A percentile compares a stretch with the other conserved stretches of the same genome.
These are phyloP conservation scores for Fusarium praegraminearum DNA, from an alignment of 2,329 filamentous ascomycete species.

Conservation along the genomic window DNA sequence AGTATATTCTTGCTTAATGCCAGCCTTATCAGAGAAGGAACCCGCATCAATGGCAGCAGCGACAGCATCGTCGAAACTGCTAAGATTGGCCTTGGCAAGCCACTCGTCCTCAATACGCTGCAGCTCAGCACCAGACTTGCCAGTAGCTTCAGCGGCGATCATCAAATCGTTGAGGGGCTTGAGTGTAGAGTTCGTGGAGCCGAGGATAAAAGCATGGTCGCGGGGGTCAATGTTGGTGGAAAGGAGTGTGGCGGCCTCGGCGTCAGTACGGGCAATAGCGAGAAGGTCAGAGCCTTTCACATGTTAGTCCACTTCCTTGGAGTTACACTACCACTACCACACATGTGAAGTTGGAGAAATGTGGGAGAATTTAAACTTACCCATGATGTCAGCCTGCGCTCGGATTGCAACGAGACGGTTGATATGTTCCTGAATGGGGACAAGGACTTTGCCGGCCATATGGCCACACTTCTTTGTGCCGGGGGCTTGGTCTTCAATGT, in stretches of 20 bases:
- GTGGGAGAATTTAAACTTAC: constrained; percentile 56
- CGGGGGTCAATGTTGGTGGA: constrained; percentile 95
- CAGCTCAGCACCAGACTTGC: constrained; percentile 83
- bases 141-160: constrained; percentile 82
- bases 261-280: constrained; percentile 93
- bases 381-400: constrained; percentile 99
- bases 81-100: constrained; percentile 81
- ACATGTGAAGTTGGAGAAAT: constrained; percentile 35
- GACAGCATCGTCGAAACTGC: constrained; percentile 92
- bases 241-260: constrained; percentile 97
- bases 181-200: constrained; percentile 85
- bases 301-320: constrained; percentile 30
- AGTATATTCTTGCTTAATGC: constrained; percentile 75
- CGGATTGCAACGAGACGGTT: constrained; percentile 97
- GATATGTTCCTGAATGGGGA: constrained; percentile 97
- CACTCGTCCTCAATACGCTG: constrained; percentile 94
- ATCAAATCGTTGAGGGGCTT: constrained; percentile 92
- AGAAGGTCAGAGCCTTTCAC: constrained; percentile 80
- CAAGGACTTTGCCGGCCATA: constrained; percentile 98
- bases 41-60: constrained; percentile 81
- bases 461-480: constrained; percentile 99
- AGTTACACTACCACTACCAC: neutral
- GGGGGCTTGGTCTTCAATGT: constrained; percentile 98
- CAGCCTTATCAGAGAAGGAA: constrained; percentile 75
- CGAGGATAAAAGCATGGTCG: constrained; percentile 94